Percentiles rank a stretch among this genome's conserved stretches.
Conservation (phyloP, 2,329 filamentous ascomycete genomes). For the Aspergillus cejpii region DNA sequence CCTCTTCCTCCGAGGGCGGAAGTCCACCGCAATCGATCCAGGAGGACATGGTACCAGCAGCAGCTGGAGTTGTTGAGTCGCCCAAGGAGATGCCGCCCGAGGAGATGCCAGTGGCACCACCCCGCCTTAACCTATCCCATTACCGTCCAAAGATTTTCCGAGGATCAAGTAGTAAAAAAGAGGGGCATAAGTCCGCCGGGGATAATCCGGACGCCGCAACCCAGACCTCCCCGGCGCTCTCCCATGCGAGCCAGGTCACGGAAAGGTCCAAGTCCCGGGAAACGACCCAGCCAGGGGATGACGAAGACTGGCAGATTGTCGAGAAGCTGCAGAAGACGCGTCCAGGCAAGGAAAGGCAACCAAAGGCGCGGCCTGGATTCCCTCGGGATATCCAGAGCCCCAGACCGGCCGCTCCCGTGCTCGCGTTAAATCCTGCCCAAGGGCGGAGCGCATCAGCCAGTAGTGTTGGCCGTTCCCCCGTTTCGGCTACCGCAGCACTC, state of each 20-base stretch:
- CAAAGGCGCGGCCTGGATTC: conserved; percentile 13
- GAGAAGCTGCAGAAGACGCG: conserved; percentile 15
- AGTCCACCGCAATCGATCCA: conserved; percentile 30
- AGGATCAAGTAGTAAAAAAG: conserved; percentile 22
- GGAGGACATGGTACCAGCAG: conserved; percentile 28
- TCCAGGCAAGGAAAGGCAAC: conserved; percentile 9
- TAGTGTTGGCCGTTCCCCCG: conserved; percentile 17
- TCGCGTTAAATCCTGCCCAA: conserved; percentile 22
- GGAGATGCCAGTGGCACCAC: conserved; percentile 18
- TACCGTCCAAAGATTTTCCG: conserved; percentile 33
- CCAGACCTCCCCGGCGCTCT: conserved; percentile 25
- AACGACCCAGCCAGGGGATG: conserved; percentile 22
- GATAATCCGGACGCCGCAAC: conserved; percentile 21
- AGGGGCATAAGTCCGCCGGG: conserved; percentile 33
- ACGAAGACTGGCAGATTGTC: conserved; percentile 32
- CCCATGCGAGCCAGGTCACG: conserved; percentile 28
- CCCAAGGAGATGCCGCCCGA: conserved; percentile 28
- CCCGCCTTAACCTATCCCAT: conserved; percentile 25
- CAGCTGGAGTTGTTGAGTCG: conserved; percentile 30
- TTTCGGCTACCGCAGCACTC: conserved; percentile 37
- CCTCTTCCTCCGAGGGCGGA: conserved; percentile 37
- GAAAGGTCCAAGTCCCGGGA: conserved; percentile 22
- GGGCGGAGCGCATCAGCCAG: conserved; percentile 29
- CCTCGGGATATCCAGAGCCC: conserved; percentile 16
- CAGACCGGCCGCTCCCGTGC: conserved; percentile 20